These are phyloP conservation scores for Orobanche coerulescens DNA, from an alignment of 257 asterid genomes.

Conservation along the genomic window DNA sequence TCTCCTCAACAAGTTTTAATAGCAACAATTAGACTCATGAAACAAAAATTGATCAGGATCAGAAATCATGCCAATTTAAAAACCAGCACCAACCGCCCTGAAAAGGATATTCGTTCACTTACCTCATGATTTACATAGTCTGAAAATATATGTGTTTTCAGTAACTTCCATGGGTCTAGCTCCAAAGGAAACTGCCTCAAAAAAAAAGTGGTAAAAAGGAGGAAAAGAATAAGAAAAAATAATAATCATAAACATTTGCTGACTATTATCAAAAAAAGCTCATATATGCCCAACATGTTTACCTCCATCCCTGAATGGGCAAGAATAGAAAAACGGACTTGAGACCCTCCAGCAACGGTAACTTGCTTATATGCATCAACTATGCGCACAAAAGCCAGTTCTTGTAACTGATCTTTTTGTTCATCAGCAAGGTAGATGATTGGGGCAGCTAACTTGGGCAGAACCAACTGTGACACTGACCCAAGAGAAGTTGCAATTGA, in stretches of 20 bases:
- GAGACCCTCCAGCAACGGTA: conserved; percentile 71
- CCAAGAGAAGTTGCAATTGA: conserved; percentile 58
- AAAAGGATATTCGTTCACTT: conserved; percentile 19
- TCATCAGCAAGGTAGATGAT: conserved; percentile 61
- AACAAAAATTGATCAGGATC: conserved; percentile 12
- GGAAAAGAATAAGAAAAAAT: not conserved
- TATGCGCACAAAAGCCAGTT: conserved; percentile 63
- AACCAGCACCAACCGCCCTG: conserved; percentile 1
- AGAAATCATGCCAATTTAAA: conserved; percentile 12
- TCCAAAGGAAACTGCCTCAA: conserved; percentile 76
- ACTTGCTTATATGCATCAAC: conserved; percentile 88
- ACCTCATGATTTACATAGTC: conserved; percentile 92
- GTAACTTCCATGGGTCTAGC: conserved; percentile 80
- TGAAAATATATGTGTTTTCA: conserved; percentile 61
- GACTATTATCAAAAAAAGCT: conserved; percentile 17
- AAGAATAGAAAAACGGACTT: conserved; percentile 73
- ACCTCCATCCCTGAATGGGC: conserved; percentile 88
- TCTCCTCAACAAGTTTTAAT: conserved; percentile 15
- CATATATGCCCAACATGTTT: conserved; percentile 23
- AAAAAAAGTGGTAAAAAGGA: not conserved
- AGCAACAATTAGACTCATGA: not conserved
- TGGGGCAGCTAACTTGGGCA: conserved; percentile 92
- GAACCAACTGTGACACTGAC: conserved; percentile 43
- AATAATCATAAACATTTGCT: conserved; percentile 20
- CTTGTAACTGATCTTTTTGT: conserved; percentile 70